These are phyloP conservation scores for Puccinia hordei DNA, from an alignment of 1,284 basidiomycete species.

Conservation along the genomic window DNA sequence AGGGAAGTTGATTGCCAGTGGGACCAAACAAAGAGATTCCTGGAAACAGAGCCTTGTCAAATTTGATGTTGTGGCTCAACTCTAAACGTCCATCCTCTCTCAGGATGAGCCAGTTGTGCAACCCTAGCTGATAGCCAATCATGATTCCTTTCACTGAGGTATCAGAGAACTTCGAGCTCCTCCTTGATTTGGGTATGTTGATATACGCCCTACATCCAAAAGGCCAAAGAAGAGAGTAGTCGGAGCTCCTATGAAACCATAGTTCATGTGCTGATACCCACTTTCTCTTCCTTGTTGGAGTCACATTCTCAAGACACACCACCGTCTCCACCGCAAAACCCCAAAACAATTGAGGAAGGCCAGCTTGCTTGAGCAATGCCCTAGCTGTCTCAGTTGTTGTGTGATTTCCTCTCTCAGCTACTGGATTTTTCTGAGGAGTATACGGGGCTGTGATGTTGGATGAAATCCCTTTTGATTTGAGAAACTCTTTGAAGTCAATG, in stretches of 20 bases:
- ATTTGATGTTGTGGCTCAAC: not conserved
- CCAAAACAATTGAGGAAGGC: constrained; percentile 12
- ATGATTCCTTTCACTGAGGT: constrained; percentile 6
- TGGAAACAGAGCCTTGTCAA: not conserved
- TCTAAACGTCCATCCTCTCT: too few species aligned
- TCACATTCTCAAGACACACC: constrained; percentile 5
- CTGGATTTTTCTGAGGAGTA: constrained; percentile 12
- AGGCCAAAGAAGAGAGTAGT: not conserved
- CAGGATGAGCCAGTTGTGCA: too few species aligned
- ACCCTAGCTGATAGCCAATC: not conserved
- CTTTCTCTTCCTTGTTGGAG: not conserved
- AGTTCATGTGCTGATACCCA: not conserved
- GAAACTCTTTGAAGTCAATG: too few species aligned
- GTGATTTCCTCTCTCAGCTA: constrained; percentile 20
- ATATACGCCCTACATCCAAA: not conserved
- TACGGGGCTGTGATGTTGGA: too few species aligned
- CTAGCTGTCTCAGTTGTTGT: constrained; percentile 20
- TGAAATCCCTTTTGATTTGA: too few species aligned
- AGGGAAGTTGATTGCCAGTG: not conserved
- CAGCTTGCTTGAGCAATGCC: not conserved
- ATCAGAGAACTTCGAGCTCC: constrained; percentile 2
- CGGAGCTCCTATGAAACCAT: not conserved
- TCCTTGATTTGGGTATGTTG: constrained; percentile 21
- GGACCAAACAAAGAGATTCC: constrained; percentile 29
- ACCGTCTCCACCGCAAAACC: constrained; percentile 5